A percentile compares a stretch with the other conserved stretches of the same genome.
Evolutionary conservation across 768 basidiomycete genomes (phyloP).

Genomic region (Tricholomella constricta): DNA sequence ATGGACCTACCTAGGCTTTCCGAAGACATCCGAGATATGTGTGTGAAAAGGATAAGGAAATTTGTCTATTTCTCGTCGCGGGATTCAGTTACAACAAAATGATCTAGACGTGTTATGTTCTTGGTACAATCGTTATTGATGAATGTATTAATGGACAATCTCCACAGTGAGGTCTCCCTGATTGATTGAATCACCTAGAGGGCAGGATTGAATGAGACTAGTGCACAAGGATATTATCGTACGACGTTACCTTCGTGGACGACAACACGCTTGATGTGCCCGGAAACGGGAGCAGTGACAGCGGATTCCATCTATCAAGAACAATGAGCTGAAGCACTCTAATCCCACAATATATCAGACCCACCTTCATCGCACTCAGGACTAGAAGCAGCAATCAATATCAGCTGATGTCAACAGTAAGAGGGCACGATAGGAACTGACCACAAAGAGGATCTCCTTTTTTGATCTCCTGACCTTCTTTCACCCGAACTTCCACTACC

Average conservation of each 20-base stretch:
- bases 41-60: neutral
- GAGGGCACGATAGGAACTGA: constrained; percentile 41
- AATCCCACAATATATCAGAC: constrained; percentile 23
- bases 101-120: constrained; percentile 2
- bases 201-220: constrained; percentile 2
- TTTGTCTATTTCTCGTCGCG: constrained; percentile 3
- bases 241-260: constrained; percentile 74
- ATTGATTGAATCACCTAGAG: constrained; percentile 86
- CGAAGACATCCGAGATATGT: neutral
- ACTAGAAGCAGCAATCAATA: constrained; percentile 46
- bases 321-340: constrained; percentile 14
- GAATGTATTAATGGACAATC: constrained; percentile 54
- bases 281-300: constrained; percentile 95
- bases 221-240: constrained; percentile 1
- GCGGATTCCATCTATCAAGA: constrained; percentile 89
- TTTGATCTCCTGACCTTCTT: constrained; percentile 97
- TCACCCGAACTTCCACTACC: constrained; percentile 96
- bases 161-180: constrained; percentile 92
- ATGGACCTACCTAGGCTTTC: neutral
- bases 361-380: constrained; percentile 95
- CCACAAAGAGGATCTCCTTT: constrained; percentile 95
- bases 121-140: constrained; percentile 4
- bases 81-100: constrained; percentile 7
- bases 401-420: constrained; percentile 20
- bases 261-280: constrained; percentile 91